These are phyloP conservation scores for Echria macrotheca DNA, from an alignment of 495 filamentous ascomycete genomes.

Conservation along the genomic window DNA sequence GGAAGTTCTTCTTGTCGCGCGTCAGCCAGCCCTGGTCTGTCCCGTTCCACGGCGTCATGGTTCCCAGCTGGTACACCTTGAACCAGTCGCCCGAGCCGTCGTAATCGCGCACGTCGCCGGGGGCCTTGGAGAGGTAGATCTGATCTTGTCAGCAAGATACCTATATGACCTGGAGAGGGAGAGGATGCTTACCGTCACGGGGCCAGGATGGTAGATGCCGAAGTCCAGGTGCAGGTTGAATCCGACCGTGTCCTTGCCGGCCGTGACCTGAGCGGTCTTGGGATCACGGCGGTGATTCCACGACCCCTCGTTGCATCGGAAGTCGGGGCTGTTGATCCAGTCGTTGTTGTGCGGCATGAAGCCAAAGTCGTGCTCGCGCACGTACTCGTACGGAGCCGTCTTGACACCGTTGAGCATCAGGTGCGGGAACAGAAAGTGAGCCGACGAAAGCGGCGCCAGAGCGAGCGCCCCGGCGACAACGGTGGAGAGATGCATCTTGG, in stretches of 20 bases:
- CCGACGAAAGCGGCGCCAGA: constrained; percentile 7
- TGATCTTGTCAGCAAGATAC: too few species aligned
- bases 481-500: constrained; percentile 3
- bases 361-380: constrained; percentile 34
- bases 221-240: constrained; percentile 25
- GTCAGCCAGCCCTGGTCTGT: constrained; percentile 20
- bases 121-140: constrained; percentile 42
- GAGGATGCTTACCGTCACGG: constrained; percentile 5
- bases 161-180: too few species aligned
- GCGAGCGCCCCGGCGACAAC: constrained; percentile 7
- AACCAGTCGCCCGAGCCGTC: constrained; percentile 46
- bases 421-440: constrained; percentile 20
- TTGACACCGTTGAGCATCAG: constrained; percentile 28
- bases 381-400: constrained; percentile 26
- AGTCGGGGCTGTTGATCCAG: constrained; percentile 34
- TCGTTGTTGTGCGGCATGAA: constrained; percentile 36
- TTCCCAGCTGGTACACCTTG: constrained; percentile 37
- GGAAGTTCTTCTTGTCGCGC: constrained; percentile 11
- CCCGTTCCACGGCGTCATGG: constrained; percentile 14
- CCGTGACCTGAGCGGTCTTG: constrained; percentile 17
- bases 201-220: constrained; percentile 17
- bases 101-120: constrained; percentile 35
- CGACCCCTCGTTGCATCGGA: constrained; percentile 19
- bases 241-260: constrained; percentile 12
- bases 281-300: constrained; percentile 12